phyloP scores from a whole-genome alignment of 306 rosid species.

The Glycyrrhiza uralensis region DNA sequence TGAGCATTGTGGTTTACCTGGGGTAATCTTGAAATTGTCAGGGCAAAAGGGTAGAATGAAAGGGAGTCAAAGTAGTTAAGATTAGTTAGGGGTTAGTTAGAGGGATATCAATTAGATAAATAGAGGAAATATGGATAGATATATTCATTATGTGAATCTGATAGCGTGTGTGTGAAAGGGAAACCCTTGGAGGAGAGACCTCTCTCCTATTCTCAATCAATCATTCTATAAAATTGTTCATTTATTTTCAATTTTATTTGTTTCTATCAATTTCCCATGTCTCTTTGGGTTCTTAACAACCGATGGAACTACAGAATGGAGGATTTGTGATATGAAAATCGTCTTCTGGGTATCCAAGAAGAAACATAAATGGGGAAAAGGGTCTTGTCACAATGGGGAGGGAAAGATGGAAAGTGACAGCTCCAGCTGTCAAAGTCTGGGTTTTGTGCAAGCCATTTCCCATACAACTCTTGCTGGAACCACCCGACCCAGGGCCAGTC shows the following conservation, averaged over 20 bases:
- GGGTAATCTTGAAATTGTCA: neutral
- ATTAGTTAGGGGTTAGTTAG: neutral
- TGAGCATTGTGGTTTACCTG: neutral
- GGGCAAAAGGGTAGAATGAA: neutral
- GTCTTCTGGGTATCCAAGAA: neutral
- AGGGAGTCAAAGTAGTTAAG: neutral
- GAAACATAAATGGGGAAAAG: no score
- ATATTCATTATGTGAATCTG: neutral
- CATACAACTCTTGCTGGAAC: no score
- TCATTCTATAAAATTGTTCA: no score
- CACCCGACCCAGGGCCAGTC: no score
- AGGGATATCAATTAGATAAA: neutral
- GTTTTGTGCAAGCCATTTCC: no score
- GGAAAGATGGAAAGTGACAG: no score
- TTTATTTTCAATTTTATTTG: neutral
- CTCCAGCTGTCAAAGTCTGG: no score
- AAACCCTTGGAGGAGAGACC: no score
- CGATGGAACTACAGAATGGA: neutral
- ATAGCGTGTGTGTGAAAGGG: neutral
- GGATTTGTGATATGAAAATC: neutral
- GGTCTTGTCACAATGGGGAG: no score
- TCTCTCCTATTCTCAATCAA: no score
- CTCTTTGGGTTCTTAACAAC: neutral
- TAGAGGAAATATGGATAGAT: neutral
- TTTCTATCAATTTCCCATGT: neutral